Conservation (phyloP, 305 asterid species). For the Rubia occidens region DNA sequence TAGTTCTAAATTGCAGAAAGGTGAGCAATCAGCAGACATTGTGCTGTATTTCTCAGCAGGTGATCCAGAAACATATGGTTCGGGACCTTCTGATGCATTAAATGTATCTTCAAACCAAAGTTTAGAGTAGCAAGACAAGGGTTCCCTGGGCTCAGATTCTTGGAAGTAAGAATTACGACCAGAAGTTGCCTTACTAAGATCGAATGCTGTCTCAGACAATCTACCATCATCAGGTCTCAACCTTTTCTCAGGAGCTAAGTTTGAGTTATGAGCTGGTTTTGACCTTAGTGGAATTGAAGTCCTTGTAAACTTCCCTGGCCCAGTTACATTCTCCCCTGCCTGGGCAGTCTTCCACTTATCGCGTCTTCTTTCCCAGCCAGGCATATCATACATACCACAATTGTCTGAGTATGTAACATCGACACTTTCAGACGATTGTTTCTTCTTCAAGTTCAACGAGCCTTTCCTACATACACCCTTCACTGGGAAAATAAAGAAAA, state of each 20-base stretch:
- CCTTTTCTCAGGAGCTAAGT: conserved; percentile 15
- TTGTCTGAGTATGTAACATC: conserved; percentile 16
- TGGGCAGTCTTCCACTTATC: conserved; percentile 10
- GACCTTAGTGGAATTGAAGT: conserved; percentile 16
- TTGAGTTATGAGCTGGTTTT: conserved; percentile 10
- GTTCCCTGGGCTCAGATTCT: conserved; percentile 18
- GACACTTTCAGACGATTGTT: neutral
- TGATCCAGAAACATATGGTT: conserved; percentile 8
- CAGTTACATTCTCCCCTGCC: conserved; percentile 10
- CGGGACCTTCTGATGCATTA: conserved; percentile 13
- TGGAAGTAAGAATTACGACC: conserved; percentile 16
- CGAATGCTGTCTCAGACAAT: conserved; percentile 15
- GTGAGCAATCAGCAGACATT: conserved; percentile 22
- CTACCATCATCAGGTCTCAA: conserved; percentile 15
- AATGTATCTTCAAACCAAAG: conserved; percentile 23
- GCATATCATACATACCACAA: conserved; percentile 13
- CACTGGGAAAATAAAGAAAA: conserved; percentile 31
- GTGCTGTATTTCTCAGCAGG: conserved; percentile 17
- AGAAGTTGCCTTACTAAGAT: conserved; percentile 11
- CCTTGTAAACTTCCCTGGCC: conserved; percentile 13
- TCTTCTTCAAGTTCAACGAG: conserved; percentile 17
- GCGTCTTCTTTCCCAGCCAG: conserved; percentile 18
- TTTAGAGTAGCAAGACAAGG: conserved; percentile 11
- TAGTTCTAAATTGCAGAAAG: conserved; percentile 13
- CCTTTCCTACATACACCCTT: conserved; percentile 34